Base-by-base conservation (phyloP, 225 moss, liverwort and hornwort species). In the Polytrichum formosum region DNA sequence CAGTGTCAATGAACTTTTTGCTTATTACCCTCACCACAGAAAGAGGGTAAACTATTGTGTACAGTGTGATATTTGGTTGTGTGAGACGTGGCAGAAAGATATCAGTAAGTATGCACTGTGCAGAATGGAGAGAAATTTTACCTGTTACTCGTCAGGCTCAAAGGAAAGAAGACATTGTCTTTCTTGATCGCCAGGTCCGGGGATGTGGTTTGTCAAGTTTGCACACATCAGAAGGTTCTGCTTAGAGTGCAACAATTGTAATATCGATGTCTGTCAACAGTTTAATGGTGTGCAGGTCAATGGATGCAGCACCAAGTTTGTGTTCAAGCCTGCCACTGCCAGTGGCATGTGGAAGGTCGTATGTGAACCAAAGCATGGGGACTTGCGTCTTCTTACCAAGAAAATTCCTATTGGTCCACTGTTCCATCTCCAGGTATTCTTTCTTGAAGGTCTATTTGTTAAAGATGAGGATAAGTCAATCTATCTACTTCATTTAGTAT, bases 351-450 rank as follows among this genome's bases (percentile, higher is more conserved):
- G 98, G 98, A 98, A 90, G 74, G 80, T 98, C 22, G 64, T 92
- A 13, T 92, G 88, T 77, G 94, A 94, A 75, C 98, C 98, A 64
- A 91, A 93, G 81, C 77, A 89, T 69, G 84, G 88, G 67, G 98
- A 98, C 55, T 21, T 98, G 61, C 87, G 87, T 65, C 74, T 98
- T 77, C 84, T 94, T 6, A 98, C 98, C 23, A 94, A 92, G 74
- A 98, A 98, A 74, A 91, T 98, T 64, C 91, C 98, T 18, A 1
- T 98, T n/a, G 92, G 98, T 71, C 73, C 87, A 65, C 77, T 90
- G 8, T 72, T 90, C 26, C 85, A 85, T 66, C 66, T 90, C 18
- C 90, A 90, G 90, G 90, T 90, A 55, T 70, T 33, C 30, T 19
- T 7, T 56, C 27, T 65, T 13, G 46, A 46, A 46, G 46, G 46